phyloP scores from a whole-genome alignment of 306 rosid species.

The Medicago lupulina region DNA sequence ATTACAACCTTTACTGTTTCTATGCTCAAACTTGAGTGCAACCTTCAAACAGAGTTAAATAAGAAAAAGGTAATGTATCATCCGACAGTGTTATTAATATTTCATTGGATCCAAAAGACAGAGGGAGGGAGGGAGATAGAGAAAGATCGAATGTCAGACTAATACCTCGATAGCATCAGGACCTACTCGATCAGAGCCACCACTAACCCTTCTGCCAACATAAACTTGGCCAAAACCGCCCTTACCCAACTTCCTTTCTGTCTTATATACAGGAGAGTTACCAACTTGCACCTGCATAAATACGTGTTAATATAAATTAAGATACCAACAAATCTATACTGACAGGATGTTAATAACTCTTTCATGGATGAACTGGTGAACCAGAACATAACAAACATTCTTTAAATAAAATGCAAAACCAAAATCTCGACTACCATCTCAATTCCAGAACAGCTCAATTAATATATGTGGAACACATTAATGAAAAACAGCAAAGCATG shows the following conservation, averaged over 20 bases:
- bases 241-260: slow-evolving; percentile 92
- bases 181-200: slow-evolving; percentile 84
- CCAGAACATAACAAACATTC: slow-evolving; percentile 3
- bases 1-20: slow-evolving; percentile 94
- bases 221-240: slow-evolving; percentile 98
- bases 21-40: slow-evolving; percentile 89
- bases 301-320: slow-evolving; percentile 22
- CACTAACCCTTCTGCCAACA: slow-evolving; percentile 84
- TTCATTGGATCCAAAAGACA: slow-evolving; percentile 18
- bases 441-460: slow-evolving; percentile 27
- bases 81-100: slow-evolving; percentile 15
- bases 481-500: neutral
- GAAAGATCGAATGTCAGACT: slow-evolving; percentile 38
- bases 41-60: slow-evolving; percentile 60
- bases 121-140: slow-evolving; percentile 30
- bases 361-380: neutral
- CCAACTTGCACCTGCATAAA: slow-evolving; percentile 85
- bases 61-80: slow-evolving; percentile 38
- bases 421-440: slow-evolving; percentile 22
- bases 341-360: slow-evolving; percentile 1
- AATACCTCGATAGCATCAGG: slow-evolving; percentile 85
- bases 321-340: slow-evolving; percentile 20
- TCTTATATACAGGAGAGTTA: slow-evolving; percentile 82
- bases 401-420: slow-evolving; percentile 6
- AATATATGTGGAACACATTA: slow-evolving; percentile 14